Evolutionary conservation across 2,329 filamentous ascomycete species (phyloP).

Genomic region (Clarireedia hainanense): DNA sequence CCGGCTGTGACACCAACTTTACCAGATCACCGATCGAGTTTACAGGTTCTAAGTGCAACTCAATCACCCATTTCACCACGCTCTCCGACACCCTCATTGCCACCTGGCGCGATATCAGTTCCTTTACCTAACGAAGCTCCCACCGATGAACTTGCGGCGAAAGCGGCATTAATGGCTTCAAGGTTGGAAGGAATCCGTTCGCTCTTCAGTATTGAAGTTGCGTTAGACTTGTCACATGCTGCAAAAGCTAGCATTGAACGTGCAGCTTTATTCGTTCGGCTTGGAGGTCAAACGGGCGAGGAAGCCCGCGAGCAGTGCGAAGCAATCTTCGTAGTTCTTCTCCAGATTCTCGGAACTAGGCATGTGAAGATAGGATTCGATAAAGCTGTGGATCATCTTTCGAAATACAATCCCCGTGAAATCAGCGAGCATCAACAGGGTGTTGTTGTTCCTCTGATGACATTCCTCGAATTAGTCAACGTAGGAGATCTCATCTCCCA

Average conservation of each 20-base stretch:
- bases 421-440: conserved; percentile 61
- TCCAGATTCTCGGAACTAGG: conserved; percentile 75
- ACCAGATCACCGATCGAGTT: conserved; percentile 17
- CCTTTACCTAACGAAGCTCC: conserved; percentile 59
- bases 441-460: conserved; percentile 87
- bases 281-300: conserved; percentile 72
- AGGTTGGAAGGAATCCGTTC: conserved; percentile 90
- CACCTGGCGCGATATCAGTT: conserved; percentile 25
- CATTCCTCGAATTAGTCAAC: conserved; percentile 94
- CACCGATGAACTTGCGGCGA: conserved; percentile 86
- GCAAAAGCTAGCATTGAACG: conserved; percentile 85
- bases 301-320: conserved; percentile 85
- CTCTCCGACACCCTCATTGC: conserved; percentile 41
- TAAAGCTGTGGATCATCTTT: conserved; percentile 84
- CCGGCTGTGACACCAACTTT: conserved; percentile 23
- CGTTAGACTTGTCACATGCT: conserved; percentile 77
- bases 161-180: conserved; percentile 95
- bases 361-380: conserved; percentile 93
- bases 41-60: conserved; percentile 23
- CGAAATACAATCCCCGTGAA: conserved; percentile 83
- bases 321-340: conserved; percentile 74
- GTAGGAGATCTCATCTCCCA: conserved; percentile 96
- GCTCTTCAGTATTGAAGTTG: conserved; percentile 93
- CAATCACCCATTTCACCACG: conserved; percentile 33
- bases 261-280: conserved; percentile 70